Conservation (phyloP, 176 grass and related monocot genomes). For the Olyra latifolia region DNA sequence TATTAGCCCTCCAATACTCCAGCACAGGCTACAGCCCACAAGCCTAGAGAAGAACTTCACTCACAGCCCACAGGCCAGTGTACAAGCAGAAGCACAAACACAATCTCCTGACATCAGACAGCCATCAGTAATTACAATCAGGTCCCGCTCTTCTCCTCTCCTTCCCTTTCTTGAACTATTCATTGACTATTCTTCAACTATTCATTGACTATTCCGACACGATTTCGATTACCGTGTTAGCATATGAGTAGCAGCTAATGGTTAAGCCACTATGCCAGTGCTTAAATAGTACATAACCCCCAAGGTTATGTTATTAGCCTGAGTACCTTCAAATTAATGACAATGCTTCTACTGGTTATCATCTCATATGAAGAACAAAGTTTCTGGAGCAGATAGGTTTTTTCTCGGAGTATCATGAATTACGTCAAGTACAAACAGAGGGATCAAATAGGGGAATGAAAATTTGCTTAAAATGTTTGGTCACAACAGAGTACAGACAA, state of each 20-base stretch:
- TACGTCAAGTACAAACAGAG: neutral
- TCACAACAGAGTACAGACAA: neutral
- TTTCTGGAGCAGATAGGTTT: neutral
- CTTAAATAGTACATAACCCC: neutral
- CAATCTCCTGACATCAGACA: no score
- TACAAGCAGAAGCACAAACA: no score
- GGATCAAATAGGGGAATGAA: neutral
- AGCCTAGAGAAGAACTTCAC: no score
- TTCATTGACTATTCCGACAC: neutral
- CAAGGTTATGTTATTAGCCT: neutral
- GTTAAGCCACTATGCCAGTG: neutral
- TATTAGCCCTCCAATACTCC: no score
- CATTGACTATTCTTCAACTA: neutral
- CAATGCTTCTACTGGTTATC: neutral
- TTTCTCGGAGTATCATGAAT: neutral
- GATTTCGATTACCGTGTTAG: neutral
- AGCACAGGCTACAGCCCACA: no score
- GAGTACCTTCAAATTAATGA: conserved; percentile 10
- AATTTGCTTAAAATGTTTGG: neutral
- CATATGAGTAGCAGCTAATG: neutral
- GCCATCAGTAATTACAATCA: no score
- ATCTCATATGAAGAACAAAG: neutral
- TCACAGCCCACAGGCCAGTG: no score
- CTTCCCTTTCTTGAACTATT: no score
- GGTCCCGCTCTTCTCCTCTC: no score